Base-by-base conservation (phyloP, 345 rosid species). In the Camelina laxa region DNA sequence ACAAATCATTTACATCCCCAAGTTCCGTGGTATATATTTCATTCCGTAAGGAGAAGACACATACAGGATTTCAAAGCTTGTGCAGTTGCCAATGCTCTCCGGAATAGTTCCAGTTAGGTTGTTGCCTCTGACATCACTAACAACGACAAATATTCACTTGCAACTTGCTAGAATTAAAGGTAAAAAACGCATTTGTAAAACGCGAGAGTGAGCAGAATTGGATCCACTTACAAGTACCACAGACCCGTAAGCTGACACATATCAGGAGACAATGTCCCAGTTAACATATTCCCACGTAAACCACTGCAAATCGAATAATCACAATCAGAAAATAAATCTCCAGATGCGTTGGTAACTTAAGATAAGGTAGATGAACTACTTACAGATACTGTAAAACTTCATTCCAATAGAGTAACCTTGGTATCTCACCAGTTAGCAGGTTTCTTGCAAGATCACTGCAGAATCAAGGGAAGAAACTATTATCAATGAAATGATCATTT, bases 351-450 rank as follows among this genome's bases (percentile, higher is more conserved):
- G 35, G 12, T 4, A 54, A 35, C 14, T 60, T 12, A 1, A 55
- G 21, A 17, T 24, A 55, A 62, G 51, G 51, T 3, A 33, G 44
- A 61, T 6, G 9, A 12, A 76, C 96, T 85, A 76, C 97, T 86
- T 66, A 96, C 99, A 96, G 97, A 70, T 88, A 96, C 79, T 96
- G 99, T 64, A 96, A 70, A 1, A 92, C 98, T 81, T 96, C 99
- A 74, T 89, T 96, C 99, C 99, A 96, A 56, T 92, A 96, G 21
- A 96, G 86, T 45, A 96, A 62, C 75, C 97, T 84, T 0, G 99
- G 96, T 11, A 96, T 96, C 79, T 91, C 97, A 4, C 99, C 99
- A 0, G 70, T 83, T 9, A 96, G 88, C 80, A 82, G 90, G 79
- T 96, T 96, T 42, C 82, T 76, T 12, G 99, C 98, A 69, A 96